Conservation (phyloP, 805 yeast species). For the Starmerella potacharoeniae region DNA sequence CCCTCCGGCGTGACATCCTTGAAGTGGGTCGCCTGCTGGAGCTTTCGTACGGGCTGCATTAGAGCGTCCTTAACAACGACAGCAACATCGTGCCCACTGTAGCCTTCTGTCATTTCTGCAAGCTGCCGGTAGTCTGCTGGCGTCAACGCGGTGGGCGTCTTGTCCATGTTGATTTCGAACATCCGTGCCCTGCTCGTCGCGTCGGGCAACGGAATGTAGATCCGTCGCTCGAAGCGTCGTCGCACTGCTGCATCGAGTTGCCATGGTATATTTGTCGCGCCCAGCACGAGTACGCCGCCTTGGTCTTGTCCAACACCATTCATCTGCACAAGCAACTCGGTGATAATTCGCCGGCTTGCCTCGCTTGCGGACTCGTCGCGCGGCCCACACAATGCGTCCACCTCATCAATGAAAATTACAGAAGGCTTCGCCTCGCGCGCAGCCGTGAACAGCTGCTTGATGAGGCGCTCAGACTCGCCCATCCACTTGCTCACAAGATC, state of each 20-base stretch:
- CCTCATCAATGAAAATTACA: slow-evolving; percentile 94
- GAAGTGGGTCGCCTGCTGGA: slow-evolving; percentile 94
- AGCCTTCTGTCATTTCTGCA: slow-evolving; percentile 92
- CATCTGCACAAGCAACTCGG: slow-evolving; percentile 94
- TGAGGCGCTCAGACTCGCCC: slow-evolving; percentile 97
- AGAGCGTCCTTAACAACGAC: slow-evolving; percentile 94
- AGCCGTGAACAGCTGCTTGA: slow-evolving; percentile 87
- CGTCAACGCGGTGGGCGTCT: slow-evolving; percentile 69
- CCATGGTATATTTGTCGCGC: slow-evolving; percentile 99
- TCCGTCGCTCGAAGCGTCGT: slow-evolving; percentile 90
- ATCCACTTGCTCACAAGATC: slow-evolving; percentile 97
- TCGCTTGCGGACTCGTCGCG: slow-evolving; percentile 97
- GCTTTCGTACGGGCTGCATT: slow-evolving; percentile 94
- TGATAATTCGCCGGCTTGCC: slow-evolving; percentile 89
- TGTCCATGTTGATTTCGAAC: slow-evolving; percentile 90
- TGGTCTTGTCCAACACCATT: slow-evolving; percentile 97
- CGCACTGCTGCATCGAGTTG: slow-evolving; percentile 95
- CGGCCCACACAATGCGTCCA: slow-evolving; percentile 95
- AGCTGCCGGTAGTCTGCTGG: slow-evolving; percentile 62
- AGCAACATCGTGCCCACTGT: slow-evolving; percentile 94
- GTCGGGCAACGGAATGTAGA: slow-evolving; percentile 91
- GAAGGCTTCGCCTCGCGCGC: slow-evolving; percentile 94
- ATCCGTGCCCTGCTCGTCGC: slow-evolving; percentile 81
- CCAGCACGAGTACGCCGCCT: slow-evolving; percentile 81
- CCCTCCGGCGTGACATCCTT: slow-evolving; percentile 37